A percentile compares a stretch with the other conserved stretches of the same genome.
Evolutionary conservation across 495 filamentous ascomycete genomes (phyloP).

Genomic region (Aspergillus mulundensis): DNA sequence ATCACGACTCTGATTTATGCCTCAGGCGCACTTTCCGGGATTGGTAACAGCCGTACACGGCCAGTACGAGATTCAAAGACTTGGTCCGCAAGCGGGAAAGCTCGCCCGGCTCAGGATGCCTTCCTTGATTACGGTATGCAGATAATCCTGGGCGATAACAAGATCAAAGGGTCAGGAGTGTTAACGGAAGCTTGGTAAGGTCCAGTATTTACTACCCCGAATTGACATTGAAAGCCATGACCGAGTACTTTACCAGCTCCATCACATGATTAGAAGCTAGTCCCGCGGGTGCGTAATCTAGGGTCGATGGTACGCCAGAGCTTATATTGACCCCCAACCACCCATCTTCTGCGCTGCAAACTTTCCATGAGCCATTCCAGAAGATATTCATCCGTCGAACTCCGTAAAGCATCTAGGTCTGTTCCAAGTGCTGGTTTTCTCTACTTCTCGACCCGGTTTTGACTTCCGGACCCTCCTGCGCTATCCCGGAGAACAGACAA

Average conservation of each 20-base stretch:
- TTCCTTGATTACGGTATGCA: background rate
- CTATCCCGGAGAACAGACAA: no score
- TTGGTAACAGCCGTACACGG: background rate
- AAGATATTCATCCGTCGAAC: background rate
- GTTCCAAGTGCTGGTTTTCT: no score
- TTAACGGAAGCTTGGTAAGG: background rate
- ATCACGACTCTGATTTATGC: constrained; percentile 8
- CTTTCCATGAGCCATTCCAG: background rate
- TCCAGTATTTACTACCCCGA: background rate
- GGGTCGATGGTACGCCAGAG: background rate
- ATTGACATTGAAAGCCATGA: background rate
- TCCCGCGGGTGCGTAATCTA: background rate
- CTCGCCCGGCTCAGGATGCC: background rate
- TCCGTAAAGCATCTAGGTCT: background rate
- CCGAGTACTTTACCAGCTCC: background rate
- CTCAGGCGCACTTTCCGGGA: constrained; percentile 4
- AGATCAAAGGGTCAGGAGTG: background rate
- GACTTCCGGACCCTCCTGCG: no score
- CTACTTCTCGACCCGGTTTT: no score
- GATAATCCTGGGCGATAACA: background rate
- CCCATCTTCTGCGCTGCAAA: background rate
- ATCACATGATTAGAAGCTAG: background rate
- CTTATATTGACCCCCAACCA: background rate
- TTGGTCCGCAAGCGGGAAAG: constrained; percentile 2
- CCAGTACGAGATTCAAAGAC: constrained; percentile 11